Evolutionary conservation across 306 rosid species (phyloP).

Genomic region (Medicago lupulina): DNA sequence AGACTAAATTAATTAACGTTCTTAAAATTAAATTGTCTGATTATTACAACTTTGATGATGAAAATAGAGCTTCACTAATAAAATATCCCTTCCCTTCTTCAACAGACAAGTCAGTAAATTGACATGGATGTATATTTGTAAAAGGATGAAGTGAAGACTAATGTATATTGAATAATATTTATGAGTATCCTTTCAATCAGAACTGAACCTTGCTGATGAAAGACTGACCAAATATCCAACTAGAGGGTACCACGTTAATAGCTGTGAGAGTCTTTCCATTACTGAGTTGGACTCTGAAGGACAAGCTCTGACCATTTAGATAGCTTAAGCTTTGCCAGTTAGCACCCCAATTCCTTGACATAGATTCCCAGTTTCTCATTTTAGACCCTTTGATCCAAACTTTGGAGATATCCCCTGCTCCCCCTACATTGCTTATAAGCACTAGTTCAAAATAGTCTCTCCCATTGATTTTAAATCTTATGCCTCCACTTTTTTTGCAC

Average conservation of each 20-base stretch:
- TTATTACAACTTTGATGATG: neutral
- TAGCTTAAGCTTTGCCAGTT: slow-evolving; percentile 64
- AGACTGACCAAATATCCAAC: slow-evolving; percentile 67
- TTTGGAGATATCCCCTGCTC: slow-evolving; percentile 54
- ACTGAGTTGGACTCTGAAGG: slow-evolving; percentile 59
- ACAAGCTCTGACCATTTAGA: slow-evolving; percentile 64
- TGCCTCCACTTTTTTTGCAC: slow-evolving; percentile 58
- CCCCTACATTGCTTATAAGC: slow-evolving; percentile 61
- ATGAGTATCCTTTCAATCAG: slow-evolving; percentile 10
- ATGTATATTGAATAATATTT: neutral
- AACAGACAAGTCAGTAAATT: neutral
- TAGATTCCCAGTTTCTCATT: slow-evolving; percentile 55
- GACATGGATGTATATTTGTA: neutral
- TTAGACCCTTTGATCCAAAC: slow-evolving; percentile 69
- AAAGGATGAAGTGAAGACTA: neutral
- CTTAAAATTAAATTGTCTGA: neutral
- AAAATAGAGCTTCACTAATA: neutral
- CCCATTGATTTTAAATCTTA: slow-evolving; percentile 62
- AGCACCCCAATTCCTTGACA: slow-evolving; percentile 65
- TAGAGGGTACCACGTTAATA: slow-evolving; percentile 50
- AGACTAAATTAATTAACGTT: neutral
- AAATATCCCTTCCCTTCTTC: neutral
- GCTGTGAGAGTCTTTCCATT: slow-evolving; percentile 49
- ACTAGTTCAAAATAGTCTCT: slow-evolving; percentile 56
- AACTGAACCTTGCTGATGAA: slow-evolving; percentile 47